Evolutionary conservation across 2,329 filamentous ascomycete genomes (phyloP).

Genomic region (Fusarium pseudocircinatum): DNA sequence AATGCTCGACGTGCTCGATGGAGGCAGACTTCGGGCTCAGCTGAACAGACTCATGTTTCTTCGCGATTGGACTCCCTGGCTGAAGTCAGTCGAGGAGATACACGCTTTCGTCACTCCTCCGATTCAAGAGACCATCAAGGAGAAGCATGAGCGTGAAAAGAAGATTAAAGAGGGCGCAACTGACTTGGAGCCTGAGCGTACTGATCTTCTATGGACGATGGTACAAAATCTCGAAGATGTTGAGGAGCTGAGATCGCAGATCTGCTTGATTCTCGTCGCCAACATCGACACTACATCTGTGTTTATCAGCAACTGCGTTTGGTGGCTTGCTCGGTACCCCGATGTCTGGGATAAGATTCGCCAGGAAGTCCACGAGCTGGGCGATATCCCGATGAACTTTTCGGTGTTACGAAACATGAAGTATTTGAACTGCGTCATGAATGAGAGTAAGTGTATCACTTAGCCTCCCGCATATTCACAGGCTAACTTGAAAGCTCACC

Average conservation of each 20-base stretch:
- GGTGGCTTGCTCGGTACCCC: neutral
- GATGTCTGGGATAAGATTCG: neutral
- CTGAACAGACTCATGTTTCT: neutral
- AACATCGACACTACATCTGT: neutral
- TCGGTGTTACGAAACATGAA: neutral
- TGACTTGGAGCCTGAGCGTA: neutral
- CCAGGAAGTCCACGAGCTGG: neutral
- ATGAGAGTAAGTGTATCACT: neutral
- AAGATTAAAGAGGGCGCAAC: neutral
- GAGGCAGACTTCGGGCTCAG: neutral
- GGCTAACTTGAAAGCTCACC: neutral
- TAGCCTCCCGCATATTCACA: neutral
- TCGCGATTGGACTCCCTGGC: neutral
- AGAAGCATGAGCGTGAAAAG: neutral
- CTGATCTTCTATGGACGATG: neutral
- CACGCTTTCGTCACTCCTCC: neutral
- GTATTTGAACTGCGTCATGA: neutral
- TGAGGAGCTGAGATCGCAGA: neutral
- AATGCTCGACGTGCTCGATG: neutral
- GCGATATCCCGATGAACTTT: neutral
- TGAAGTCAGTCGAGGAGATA: neutral
- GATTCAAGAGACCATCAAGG: neutral
- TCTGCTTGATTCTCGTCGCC: neutral
- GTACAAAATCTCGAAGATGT: neutral
- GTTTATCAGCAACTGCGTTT: neutral